Base-by-base conservation (phyloP, 148 eudicot genomes). In the Diospyros lotus region DNA sequence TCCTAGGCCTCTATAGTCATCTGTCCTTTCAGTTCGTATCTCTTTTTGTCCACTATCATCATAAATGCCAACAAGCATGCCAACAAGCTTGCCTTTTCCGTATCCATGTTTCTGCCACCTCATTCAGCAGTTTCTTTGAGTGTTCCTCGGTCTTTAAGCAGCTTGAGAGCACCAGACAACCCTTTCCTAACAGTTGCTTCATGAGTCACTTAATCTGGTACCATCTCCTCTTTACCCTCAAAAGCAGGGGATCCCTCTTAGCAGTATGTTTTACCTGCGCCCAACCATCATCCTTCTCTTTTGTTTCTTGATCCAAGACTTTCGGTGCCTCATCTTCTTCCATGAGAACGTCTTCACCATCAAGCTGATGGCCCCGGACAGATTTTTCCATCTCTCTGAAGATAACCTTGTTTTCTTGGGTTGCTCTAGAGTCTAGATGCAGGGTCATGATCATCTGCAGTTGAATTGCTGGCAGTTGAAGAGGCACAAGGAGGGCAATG, bases 21-120 rank as follows among this genome's bases (percentile, higher is more conserved):
- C 98, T 18, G 88, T 85, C 85, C 97, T 85, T 82, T 94, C 98
- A 76, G 92, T 84, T 74, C 82, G 85, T 85, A 94, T 92, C 80
- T 94, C 91, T 82, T 87, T 90, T 44, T 79, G 46, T 54, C 80
- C 89, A 74, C 84, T 93, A 40, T 79, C 84, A 41, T 85, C 93
- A 28, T 28, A 28, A 28, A n/a, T 87, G 65, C 98, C 98, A 74
- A 85, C 94, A 73, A 94, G 82, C 85, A n/a, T 87, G 65, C 98
- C 98, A 74, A 85, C 94, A 73, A 94, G 82, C 85, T 94, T 94
- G 85, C 98, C 77, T 94, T 94, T 73, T 94, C 90, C 91, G 92
- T 94, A 80, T 94, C 98, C 97, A 90, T 94, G 77, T 94, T 94
- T 86, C 98, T 87, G 41, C 98, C 98, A 80, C 98, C 98, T 94